Percentiles rank a stretch among this genome's conserved stretches.
These are phyloP conservation scores for Xylariales sp. DNA, from an alignment of 2,329 filamentous ascomycete species.

Conservation along the genomic window DNA sequence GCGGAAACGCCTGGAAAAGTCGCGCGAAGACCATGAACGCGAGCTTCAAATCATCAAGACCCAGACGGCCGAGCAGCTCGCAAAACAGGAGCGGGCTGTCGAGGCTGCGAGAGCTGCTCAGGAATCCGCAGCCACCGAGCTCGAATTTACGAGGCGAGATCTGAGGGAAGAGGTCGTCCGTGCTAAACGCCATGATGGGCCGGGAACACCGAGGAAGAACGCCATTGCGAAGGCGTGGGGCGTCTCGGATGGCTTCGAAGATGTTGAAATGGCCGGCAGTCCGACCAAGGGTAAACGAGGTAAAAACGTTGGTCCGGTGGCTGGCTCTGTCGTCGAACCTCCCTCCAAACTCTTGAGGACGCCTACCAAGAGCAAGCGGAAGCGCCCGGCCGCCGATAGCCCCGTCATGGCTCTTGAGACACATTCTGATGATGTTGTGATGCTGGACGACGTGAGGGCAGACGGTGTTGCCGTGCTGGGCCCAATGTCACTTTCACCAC, in stretches of 20 bases:
- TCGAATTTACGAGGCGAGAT: constrained; percentile 79
- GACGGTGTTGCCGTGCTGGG: constrained; percentile 30
- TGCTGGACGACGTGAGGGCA: constrained; percentile 48
- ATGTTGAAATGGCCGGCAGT: constrained; percentile 67
- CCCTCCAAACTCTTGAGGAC: constrained; percentile 53
- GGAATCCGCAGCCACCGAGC: constrained; percentile 73
- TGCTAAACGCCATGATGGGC: constrained; percentile 60
- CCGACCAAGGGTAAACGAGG: constrained; percentile 63
- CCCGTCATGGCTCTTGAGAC: constrained; percentile 72
- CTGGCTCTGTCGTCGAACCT: constrained; percentile 59
- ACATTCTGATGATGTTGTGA: constrained; percentile 55
- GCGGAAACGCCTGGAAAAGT: constrained; percentile 75
- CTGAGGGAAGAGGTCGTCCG: constrained; percentile 67
- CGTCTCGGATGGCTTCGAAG: constrained; percentile 81
- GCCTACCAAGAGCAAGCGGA: constrained; percentile 77
- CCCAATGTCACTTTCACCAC: constrained; percentile 24
- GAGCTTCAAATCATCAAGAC: constrained; percentile 72
- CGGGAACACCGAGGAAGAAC: constrained; percentile 70
- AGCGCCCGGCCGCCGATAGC: constrained; percentile 73
- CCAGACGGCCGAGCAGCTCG: constrained; percentile 71
- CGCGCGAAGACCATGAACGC: constrained; percentile 70
- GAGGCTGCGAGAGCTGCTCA: constrained; percentile 74
- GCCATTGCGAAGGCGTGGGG: constrained; percentile 64
- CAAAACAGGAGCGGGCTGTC: constrained; percentile 71
- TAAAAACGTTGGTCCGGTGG: constrained; percentile 57